Evolutionary conservation across 805 yeast species (phyloP), one percentile per base, ranked within the genome.

Genomic region (Kuraishia molischiana): DNA sequence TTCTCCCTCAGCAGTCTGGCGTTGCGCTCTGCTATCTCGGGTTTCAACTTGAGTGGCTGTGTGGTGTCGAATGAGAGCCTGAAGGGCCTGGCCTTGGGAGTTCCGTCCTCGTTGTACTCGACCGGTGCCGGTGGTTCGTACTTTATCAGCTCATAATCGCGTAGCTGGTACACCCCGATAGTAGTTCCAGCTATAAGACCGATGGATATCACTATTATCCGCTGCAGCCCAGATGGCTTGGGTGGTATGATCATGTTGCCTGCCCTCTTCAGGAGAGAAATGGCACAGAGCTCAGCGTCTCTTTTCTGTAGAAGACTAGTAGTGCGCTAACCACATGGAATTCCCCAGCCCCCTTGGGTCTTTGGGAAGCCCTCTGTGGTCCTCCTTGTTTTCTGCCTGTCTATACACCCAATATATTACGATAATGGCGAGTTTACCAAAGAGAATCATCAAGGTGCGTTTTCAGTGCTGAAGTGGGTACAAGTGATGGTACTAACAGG

Each of bases 401-500:
- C n/a, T n/a, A n/a, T n/a, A n/a, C n/a, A n/a, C n/a, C n/a, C n/a
- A n/a, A n/a, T n/a, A n/a, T n/a, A n/a, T n/a, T n/a, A n/a, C n/a
- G n/a, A n/a, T n/a, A 22, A 22, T 22, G 26, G 26, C 26, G 26
- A 22, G 73, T 18, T 65, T 89, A 54, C 95, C 97, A 32, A 90
- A 86, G 63, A 77, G 98, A 66, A 90, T 90, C 48, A 85, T 90
- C 47, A 87, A 89, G 54, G 84, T 77, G 58, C 41, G 79, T 56
- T 14, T n/a, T 8, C 13, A 15, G 11, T 11, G 34, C 17, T 21
- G 5, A 11, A 5, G 19, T 19, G 14, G 11, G 14, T 10, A 17
- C 17, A 15, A 24, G n/a, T 26, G 17, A 20, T 26, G 14, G 10
- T 32, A 30, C 40, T 37, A 21, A 34, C 35, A 19, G 30, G 19